phyloP scores from a whole-genome alignment of 2,329 filamentous ascomycete species.

The Ophiocordyceps camponoti-leonardi region DNA sequence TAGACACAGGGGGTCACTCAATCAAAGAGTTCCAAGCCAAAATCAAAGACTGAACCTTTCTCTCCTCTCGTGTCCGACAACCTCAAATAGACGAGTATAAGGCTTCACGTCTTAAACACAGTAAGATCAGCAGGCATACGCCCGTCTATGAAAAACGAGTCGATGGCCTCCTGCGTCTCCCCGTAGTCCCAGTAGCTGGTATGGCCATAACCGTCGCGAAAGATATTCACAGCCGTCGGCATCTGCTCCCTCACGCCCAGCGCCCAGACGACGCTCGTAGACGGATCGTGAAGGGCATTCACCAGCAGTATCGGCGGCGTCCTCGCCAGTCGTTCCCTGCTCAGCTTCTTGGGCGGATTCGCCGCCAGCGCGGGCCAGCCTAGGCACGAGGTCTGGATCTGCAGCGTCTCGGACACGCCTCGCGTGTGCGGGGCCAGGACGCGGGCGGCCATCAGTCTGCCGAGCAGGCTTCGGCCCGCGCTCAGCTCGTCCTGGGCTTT shows the following conservation, averaged over 20 bases:
- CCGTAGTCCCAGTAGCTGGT: conserved; percentile 1
- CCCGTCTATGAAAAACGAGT: background rate
- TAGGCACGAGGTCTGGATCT: background rate
- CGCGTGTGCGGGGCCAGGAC: background rate
- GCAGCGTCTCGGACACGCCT: background rate
- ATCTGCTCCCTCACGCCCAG: background rate
- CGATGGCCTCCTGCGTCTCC: background rate
- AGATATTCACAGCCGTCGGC: background rate
- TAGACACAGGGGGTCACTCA: too few species aligned
- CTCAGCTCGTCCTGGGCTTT: background rate
- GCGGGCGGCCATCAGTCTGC: background rate
- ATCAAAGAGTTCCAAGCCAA: too few species aligned
- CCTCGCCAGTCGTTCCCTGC: background rate
- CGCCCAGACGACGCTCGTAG: background rate
- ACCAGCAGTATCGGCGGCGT: background rate
- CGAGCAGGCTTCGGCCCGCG: background rate
- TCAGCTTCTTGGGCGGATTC: background rate
- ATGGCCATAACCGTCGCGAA: background rate
- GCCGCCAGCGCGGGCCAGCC: background rate
- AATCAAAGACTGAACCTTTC: too few species aligned
- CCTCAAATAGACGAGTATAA: too few species aligned
- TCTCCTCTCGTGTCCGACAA: too few species aligned
- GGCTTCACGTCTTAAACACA: background rate
- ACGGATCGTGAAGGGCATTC: background rate
- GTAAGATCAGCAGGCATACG: background rate